Percentiles rank a stretch among this genome's conserved stretches.
phyloP scores from a whole-genome alignment of 176 grass and related monocot species.

The Melocanna baccifera region DNA sequence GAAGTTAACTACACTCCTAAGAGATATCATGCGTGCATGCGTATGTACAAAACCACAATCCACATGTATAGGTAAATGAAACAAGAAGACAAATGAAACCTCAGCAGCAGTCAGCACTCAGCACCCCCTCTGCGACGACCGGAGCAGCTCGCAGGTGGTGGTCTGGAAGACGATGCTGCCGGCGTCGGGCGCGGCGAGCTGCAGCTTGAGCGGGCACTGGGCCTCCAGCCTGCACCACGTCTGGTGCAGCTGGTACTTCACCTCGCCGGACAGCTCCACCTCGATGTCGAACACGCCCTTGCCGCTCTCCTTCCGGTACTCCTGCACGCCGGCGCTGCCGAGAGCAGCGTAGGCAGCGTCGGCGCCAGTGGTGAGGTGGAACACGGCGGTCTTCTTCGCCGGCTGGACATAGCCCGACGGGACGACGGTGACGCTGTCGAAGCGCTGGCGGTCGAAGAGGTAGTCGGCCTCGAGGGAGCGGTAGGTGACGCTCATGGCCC shows the following conservation, averaged over 20 bases:
- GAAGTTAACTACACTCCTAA: no score
- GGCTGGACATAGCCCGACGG: background rate
- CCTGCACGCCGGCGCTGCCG: constrained; percentile 1
- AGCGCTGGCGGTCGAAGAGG: constrained; percentile 33
- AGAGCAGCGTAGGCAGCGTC: background rate
- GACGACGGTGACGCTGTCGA: constrained; percentile 29
- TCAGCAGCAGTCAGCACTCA: constrained; percentile 28
- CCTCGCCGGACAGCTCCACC: constrained; percentile 22
- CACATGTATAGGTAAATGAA: background rate
- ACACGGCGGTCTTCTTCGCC: constrained; percentile 27
- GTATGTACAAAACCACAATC: background rate
- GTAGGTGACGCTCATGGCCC: constrained; percentile 35
- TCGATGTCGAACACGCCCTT: constrained; percentile 40
- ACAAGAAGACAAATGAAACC: background rate
- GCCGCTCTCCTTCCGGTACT: constrained; percentile 12
- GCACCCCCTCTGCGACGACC: constrained; percentile 31
- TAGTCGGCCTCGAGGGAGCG: constrained; percentile 40
- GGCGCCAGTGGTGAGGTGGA: constrained; percentile 16
- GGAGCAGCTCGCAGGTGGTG: constrained; percentile 25
- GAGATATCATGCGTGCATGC: background rate
- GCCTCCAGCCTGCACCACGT: constrained; percentile 22
- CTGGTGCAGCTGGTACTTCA: constrained; percentile 15
- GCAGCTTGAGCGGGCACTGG: constrained; percentile 37
- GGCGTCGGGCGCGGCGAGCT: constrained; percentile 4
- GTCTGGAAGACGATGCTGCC: constrained; percentile 32